A percentile compares a stretch with the other conserved stretches of the same genome.
phyloP scores from a whole-genome alignment of 805 yeast genomes.

The Isabelozyma heimii region DNA sequence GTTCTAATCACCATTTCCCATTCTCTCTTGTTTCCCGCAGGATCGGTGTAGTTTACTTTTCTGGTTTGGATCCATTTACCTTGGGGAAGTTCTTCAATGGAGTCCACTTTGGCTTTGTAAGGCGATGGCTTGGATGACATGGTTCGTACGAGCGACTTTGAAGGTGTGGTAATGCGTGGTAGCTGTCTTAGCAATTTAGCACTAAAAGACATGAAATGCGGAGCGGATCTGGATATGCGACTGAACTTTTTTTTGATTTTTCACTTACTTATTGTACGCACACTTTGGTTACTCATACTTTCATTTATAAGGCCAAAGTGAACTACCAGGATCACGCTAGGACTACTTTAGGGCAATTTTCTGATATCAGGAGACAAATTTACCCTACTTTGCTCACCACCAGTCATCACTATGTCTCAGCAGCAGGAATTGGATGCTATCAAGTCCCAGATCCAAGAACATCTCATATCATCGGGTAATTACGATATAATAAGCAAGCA shows the following conservation, averaged over 20 bases:
- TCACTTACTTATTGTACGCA: too few species aligned
- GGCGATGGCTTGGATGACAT: constrained; percentile 29
- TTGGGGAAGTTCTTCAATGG: constrained; percentile 31
- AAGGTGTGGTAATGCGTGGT: background rate
- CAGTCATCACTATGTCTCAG: constrained; percentile 15
- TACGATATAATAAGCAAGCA: constrained; percentile 70
- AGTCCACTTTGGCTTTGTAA: constrained; percentile 27
- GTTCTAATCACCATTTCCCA: constrained; percentile 92
- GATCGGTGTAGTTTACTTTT: constrained; percentile 68
- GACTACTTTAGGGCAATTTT: too few species aligned
- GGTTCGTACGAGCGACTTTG: background rate
- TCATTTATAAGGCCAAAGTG: too few species aligned
- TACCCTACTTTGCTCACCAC: too few species aligned
- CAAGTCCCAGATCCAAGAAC: constrained; percentile 64
- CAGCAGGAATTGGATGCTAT: constrained; percentile 40
- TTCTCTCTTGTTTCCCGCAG: constrained; percentile 61
- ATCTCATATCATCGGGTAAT: constrained; percentile 73
- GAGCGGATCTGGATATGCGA: background rate
- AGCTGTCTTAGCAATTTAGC: too few species aligned
- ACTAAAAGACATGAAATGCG: background rate
- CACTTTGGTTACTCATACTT: too few species aligned
- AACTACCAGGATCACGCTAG: too few species aligned
- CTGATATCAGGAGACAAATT: too few species aligned
- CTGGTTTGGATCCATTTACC: constrained; percentile 53
- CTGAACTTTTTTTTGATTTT: too few species aligned